A percentile compares a stretch with the other conserved stretches of the same genome.
These are phyloP conservation scores for Galeopsis tetrahit DNA, from an alignment of 257 asterid species.

Conservation along the genomic window DNA sequence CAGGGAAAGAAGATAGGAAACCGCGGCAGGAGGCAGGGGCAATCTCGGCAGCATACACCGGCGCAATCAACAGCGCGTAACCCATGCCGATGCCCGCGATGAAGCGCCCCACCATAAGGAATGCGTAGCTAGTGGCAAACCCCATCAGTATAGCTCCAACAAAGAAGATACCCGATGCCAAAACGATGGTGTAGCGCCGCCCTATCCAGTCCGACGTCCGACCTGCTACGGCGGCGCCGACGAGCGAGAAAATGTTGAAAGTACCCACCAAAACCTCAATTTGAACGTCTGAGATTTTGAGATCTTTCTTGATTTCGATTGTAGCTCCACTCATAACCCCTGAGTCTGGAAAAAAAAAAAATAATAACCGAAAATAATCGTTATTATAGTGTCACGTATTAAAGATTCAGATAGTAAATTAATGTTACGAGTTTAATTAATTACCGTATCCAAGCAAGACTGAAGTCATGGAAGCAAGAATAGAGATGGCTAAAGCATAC, in stretches of 20 bases:
- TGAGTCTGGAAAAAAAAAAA: conserved; percentile 31
- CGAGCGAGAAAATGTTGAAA: conserved; percentile 39
- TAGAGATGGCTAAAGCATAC: conserved; percentile 43
- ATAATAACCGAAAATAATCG: too few species aligned
- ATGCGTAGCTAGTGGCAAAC: conserved; percentile 31
- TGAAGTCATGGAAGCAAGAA: conserved; percentile 49
- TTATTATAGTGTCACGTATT: too few species aligned
- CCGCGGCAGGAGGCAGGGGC: conserved; percentile 44
- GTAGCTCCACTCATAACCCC: conserved; percentile 55
- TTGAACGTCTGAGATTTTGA: conserved; percentile 40
- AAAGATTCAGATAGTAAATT: too few species aligned
- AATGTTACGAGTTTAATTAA: too few species aligned
- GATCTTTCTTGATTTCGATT: conserved; percentile 42
- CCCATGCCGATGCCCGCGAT: conserved; percentile 49
- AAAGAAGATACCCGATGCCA: conserved; percentile 44
- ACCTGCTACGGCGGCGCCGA: conserved; percentile 44
- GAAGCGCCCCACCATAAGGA: conserved; percentile 44
- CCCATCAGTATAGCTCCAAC: conserved; percentile 44
- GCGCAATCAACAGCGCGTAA: conserved; percentile 42
- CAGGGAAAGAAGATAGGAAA: conserved; percentile 43
- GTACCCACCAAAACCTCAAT: conserved; percentile 42
- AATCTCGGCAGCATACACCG: conserved; percentile 48
- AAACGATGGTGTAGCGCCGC: conserved; percentile 41
- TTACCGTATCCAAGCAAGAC: conserved; percentile 50
- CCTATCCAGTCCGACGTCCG: conserved; percentile 45